A percentile compares a stretch with the other conserved stretches of the same genome.
Conservation (phyloP, 2,329 filamentous ascomycete genomes). For the Mariannaea elegans region DNA sequence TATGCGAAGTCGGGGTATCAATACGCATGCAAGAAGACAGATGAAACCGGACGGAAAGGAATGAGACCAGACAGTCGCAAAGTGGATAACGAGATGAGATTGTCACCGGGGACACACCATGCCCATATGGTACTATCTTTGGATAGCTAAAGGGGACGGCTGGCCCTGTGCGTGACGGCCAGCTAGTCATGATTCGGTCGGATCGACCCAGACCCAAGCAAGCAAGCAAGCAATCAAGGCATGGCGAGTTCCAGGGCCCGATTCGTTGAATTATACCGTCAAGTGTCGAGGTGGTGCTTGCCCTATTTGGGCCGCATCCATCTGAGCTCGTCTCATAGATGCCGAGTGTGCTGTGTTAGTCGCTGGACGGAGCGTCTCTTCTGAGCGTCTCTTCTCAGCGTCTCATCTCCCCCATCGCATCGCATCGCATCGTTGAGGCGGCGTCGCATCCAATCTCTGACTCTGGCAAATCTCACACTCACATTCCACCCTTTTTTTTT, state of each 20-base stretch:
- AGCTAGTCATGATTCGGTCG: neutral
- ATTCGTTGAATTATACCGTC: slow-evolving; percentile 13
- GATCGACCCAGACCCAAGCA: neutral
- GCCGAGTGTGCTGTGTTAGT: slow-evolving; percentile 3
- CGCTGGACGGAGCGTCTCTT: slow-evolving; percentile 7
- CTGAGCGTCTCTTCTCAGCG: slow-evolving; percentile 15
- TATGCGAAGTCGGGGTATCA: neutral
- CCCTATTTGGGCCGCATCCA: neutral
- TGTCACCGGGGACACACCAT: slow-evolving; percentile 19
- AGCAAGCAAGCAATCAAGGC: slow-evolving; percentile 1
- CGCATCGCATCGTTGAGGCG: neutral
- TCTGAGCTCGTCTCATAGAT: neutral
- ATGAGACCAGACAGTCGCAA: slow-evolving; percentile 7
- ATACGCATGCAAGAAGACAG: neutral
- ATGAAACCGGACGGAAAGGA: neutral
- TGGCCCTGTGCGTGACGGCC: neutral
- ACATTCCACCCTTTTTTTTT: slow-evolving; percentile 13
- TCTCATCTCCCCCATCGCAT: neutral
- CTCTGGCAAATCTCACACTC: slow-evolving; percentile 17
- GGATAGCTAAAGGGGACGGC: neutral
- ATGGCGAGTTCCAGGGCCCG: neutral
- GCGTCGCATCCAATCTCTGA: neutral
- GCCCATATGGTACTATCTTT: slow-evolving; percentile 4
- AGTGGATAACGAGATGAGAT: slow-evolving; percentile 4
- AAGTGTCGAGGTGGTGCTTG: slow-evolving; percentile 1